Base-by-base conservation (phyloP, 192 early-diverging fungal species). In the Paraglomus brasilianum region DNA sequence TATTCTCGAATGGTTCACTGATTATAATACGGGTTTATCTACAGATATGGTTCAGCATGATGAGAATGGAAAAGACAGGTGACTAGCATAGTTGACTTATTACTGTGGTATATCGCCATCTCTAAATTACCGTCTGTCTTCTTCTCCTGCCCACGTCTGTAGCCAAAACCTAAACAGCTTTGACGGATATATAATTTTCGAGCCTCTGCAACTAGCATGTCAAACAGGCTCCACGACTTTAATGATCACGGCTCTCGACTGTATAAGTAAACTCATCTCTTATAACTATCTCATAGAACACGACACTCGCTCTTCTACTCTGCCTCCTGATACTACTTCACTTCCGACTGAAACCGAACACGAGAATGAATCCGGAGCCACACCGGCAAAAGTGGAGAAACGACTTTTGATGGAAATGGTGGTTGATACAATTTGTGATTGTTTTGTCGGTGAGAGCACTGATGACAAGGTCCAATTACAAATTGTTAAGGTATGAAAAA, bases 391-490 rank as follows among this genome's bases (percentile, higher is more conserved):
- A 3, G 72, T 69, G 17, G 72, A 74, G 48, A 71, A 79, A 44
- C 64, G 71, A n/a, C 78, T 76, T 8, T 77, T 91, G 22, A 76
- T 89, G 60, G 87, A 87, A 13, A 76, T 80, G 21, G 87, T 93
- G 13, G 87, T 95, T 11, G 86, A 86, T 57, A 83, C 86, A 41
- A 89, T 95, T 22, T 91, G 91, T 62, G 82, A 91, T 57, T 85
- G 87, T 53, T 91, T 92, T 75, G 84, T 84, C 44, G 89, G 89
- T 59, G 92, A 93, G 64, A 75, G 78, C 41, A 93, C 91, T 0
- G 90, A 90, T 59, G 93, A 95, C 22, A 91, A 87, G 63, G 87
- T 97, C 9, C 93, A 95, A 75, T 66, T 95, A 66, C 95, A 97
- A 72, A 90, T 97, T 9, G 85, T 95, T 58, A 95, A 95, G 78